Evolutionary conservation across 2,329 filamentous ascomycete species (phyloP).

Genomic region (Clonostachys chloroleuca): DNA sequence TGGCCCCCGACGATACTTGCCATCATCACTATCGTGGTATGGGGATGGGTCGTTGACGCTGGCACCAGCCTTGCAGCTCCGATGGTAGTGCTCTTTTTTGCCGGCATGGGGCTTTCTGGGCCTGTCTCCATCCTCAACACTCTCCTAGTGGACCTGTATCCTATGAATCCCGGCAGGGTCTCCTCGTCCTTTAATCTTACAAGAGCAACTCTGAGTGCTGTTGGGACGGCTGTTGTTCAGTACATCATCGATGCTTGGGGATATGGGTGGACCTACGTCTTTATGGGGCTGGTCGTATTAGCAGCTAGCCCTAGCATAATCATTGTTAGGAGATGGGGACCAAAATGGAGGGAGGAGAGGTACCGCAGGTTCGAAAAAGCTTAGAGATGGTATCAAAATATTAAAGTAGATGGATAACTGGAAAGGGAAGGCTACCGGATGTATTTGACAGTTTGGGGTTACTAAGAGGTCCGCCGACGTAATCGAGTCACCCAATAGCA

Average conservation of each 20-base stretch:
- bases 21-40: constrained; percentile 31
- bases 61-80: constrained; percentile 30
- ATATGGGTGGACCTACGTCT: constrained; percentile 28
- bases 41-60: constrained; percentile 35
- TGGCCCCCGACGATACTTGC: constrained; percentile 34
- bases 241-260: constrained; percentile 34
- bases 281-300: constrained; percentile 20
- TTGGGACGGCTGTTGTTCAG: constrained; percentile 31
- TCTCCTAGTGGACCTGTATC: constrained; percentile 36
- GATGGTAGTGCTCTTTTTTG: constrained; percentile 30
- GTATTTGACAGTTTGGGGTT: too few species aligned
- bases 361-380: constrained; percentile 10
- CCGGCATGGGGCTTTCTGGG: constrained; percentile 26
- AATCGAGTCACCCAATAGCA: too few species aligned
- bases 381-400: too few species aligned
- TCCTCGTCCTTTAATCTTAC: constrained; percentile 36
- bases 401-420: too few species aligned
- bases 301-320: constrained; percentile 16
- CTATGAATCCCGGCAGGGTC: constrained; percentile 29
- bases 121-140: constrained; percentile 33
- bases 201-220: constrained; percentile 30
- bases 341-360: constrained; percentile 22
- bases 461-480: too few species aligned
- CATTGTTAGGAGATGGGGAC: constrained; percentile 21
- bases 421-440: too few species aligned